Base-by-base conservation (phyloP, 345 rosid species). In the Pseudoturritis turrita region DNA sequence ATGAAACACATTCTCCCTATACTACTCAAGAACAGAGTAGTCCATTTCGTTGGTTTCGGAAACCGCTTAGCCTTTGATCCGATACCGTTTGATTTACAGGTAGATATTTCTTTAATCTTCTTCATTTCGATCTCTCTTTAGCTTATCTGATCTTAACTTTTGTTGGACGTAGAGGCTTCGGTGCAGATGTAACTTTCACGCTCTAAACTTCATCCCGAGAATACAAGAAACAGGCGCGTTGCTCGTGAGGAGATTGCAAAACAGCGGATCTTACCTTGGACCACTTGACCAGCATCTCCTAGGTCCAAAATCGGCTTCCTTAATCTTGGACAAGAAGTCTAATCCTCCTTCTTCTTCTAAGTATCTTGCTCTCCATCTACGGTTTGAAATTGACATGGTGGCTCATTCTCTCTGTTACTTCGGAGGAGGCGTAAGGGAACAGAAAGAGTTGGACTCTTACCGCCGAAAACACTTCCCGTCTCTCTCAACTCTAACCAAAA, bases 51-150 rank as follows among this genome's bases (percentile, higher is more conserved):
- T 71, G 99, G 99, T 76, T 95, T 95, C 70, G 93, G 97, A 53
- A 89, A 95, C 73, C 96, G 99, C 63, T 77, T 95, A 77, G 97
- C 99, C 45, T 91, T 88, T 85, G 97, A 94, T 63, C 98, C 98
- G 6, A 77, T 91, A 44, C 90, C 96, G 0, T 88, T 76, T 80
- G 76, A 88, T 44, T 78, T 91, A 84, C 98, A 94, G 95, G 98
- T 91, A 84, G 47, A 76, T 2, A 15, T 8, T 14, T 44, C 15
- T 5, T 44, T 0, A 44, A 4, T 8, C 31, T n/a, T 29, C 55
- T 41, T 5, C 37, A 21, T 44, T 14, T 43, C 7, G 21, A 33
- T 72, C 37, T 39, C 28, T 50, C 1, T 6, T 22, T 31, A 13
- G 19, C 18, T 62, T 49, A 5, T 54, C 52, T 47, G n/a, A 26